phyloP scores from a whole-genome alignment of 202 grass and related monocot genomes.

The Zizania palustris region DNA sequence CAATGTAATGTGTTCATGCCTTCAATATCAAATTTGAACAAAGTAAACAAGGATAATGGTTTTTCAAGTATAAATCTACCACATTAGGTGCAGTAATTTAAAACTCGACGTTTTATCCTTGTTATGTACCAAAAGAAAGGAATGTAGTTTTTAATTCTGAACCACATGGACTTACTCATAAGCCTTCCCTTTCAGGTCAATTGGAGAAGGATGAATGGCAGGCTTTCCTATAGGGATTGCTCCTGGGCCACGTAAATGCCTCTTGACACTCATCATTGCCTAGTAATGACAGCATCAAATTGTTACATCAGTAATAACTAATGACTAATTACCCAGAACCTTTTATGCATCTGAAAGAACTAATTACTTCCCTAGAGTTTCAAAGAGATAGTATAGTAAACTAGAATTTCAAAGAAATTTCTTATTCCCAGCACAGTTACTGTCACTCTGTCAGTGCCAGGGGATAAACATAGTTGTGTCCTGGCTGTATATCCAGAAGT shows the following conservation, averaged over 20 bases:
- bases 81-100: not conserved
- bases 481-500: not conserved
- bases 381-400: not conserved
- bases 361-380: not conserved
- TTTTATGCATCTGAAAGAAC: not conserved
- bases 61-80: not conserved
- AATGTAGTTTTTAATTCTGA: not conserved
- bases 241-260: conserved; percentile 75
- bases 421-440: not conserved
- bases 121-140: not conserved
- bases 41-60: not conserved
- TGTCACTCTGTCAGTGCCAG: not conserved
- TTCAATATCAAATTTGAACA: not conserved
- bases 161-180: conserved; percentile 66
- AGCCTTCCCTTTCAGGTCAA: conserved; percentile 90
- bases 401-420: not conserved
- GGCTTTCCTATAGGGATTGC: conserved; percentile 78
- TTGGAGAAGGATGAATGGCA: conserved; percentile 80
- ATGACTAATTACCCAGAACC: conserved; percentile 14
- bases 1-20: not conserved
- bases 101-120: not conserved
- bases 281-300: conserved; percentile 19
- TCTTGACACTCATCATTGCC: conserved; percentile 89
- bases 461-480: not conserved
- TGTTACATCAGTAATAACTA: not conserved